These are phyloP conservation scores for Cicer chorassanicum DNA, from an alignment of 306 rosid species.

Conservation along the genomic window DNA sequence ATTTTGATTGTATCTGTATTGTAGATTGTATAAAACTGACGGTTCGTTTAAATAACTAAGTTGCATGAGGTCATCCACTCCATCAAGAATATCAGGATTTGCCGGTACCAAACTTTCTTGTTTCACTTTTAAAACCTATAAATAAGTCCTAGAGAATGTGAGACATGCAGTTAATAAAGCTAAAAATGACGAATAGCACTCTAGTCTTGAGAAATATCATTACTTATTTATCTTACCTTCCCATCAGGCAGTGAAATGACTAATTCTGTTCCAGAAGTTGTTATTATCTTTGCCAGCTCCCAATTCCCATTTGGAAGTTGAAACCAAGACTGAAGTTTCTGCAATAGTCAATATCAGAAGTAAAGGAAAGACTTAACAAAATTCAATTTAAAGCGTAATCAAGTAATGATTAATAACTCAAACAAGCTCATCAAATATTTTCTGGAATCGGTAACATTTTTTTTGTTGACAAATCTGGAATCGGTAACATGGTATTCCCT, in stretches of 20 bases:
- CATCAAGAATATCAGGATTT: conserved; percentile 96
- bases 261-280: conserved; percentile 65
- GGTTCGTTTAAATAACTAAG: conserved; percentile 96
- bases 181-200: conserved; percentile 27
- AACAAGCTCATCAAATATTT: conserved; percentile 9
- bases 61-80: conserved; percentile 99
- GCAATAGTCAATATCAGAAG: conserved; percentile 52
- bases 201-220: conserved; percentile 27
- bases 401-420: conserved; percentile 14
- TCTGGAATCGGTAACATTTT: conserved; percentile 12
- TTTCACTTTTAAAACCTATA: conserved; percentile 79
- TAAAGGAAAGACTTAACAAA: conserved; percentile 39
- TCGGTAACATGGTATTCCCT: conserved; percentile 16
- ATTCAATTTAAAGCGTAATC: conserved; percentile 21
- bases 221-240: conserved; percentile 57
- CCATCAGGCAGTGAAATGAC: conserved; percentile 74
- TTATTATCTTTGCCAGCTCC: conserved; percentile 74
- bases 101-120: conserved; percentile 74
- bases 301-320: conserved; percentile 88
- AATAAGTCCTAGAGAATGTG: background rate
- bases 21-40: conserved; percentile 85
- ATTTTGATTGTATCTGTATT: conserved; percentile 82
- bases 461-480: background rate
- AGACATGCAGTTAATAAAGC: conserved; percentile 15
- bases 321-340: conserved; percentile 88